These are phyloP conservation scores for Cercophora scortea DNA, from an alignment of 495 filamentous ascomycete genomes.

Conservation along the genomic window DNA sequence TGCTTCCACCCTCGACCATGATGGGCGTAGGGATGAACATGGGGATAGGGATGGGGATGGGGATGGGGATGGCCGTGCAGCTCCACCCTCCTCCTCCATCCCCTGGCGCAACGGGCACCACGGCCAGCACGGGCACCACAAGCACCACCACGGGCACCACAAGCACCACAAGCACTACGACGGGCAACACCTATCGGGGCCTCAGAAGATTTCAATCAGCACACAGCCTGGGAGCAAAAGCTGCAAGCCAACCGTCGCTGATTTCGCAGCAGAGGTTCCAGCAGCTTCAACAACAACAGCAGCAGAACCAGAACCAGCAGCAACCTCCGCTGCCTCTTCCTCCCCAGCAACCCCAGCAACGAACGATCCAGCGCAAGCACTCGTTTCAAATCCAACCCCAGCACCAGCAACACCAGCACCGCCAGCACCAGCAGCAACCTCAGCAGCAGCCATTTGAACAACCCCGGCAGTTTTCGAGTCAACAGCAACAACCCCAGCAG, in stretches of 20 bases:
- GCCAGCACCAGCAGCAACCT: neutral
- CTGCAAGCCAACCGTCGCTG: conserved; percentile 32
- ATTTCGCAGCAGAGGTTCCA: conserved; percentile 46
- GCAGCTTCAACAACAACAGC: conserved; percentile 19
- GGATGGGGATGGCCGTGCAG: conserved; percentile 6
- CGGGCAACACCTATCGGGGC: conserved; percentile 35
- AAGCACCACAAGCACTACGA: too few relatives aligned
- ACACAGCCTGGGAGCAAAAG: conserved; percentile 43
- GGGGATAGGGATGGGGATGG: too few relatives aligned
- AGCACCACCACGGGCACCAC: too few relatives aligned
- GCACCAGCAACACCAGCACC: neutral
- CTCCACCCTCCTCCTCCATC: conserved; percentile 29
- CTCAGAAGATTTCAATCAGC: conserved; percentile 51
- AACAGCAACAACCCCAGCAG: conserved; percentile 4
- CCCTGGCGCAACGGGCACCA: conserved; percentile 2
- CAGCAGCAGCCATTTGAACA: conserved; percentile 10
- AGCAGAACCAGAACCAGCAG: conserved; percentile 18
- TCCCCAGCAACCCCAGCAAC: conserved; percentile 4
- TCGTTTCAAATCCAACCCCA: neutral
- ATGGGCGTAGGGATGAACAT: neutral
- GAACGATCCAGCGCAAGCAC: neutral
- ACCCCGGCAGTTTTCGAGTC: conserved; percentile 5
- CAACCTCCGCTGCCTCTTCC: conserved; percentile 10
- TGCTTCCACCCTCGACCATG: neutral
- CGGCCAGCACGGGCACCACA: too few relatives aligned